Evolutionary conservation across 2,329 filamentous ascomycete genomes (phyloP), one percentile per base, ranked within the genome.

Genomic region (Lecanicillium sp.): DNA sequence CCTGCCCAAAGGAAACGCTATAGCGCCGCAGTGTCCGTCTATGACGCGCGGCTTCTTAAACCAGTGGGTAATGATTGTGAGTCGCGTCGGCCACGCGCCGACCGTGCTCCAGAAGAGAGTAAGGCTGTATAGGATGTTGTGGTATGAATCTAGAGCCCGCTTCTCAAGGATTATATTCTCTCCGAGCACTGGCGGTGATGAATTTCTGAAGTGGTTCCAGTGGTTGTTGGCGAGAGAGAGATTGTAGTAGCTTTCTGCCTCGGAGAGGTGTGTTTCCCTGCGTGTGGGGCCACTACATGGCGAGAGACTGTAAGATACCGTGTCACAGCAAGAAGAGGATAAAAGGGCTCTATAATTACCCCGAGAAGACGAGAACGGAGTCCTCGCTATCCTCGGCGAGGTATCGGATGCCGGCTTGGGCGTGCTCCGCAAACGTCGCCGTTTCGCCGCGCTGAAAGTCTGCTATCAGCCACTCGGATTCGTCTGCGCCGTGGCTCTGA

Each of bases 41-140:
- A 81, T 58, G 17, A 87, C 74, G 2, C 84, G 69, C 8, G 60
- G 54, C 13, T 67, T 64, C 57, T 88, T 88, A 60, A 88, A 88
- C 5, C 61, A 74, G 52, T 87, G 81, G 47, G 79, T 81, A 29
- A 87, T 65, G 15, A 87, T 65, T 14, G 76, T 83, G 13, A 87
- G 52, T 5, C 58, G 62, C 2, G 39, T 36, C 0, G 83, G 82
- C 69, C 80, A 87, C 9, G 25, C 25, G 6, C 56, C 49, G 2
- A 62, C 61, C 10, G 48, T 50, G 28, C 54, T 44, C 44, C 63
- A 61, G 51, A 76, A 78, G 27, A 62, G 54, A 13, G 68, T 49
- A 3, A 94, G 65, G 11, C 82, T 83, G 56, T 89, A 88, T 13
- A 94, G 62, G 5, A 95, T 63, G 55, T 95, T 95, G 55, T 88